Percentiles rank a stretch among this genome's conserved stretches.
These are phyloP conservation scores for Chaetoceros tenuissimus DNA, from an alignment of 108 stramenopile genomes.

Conservation along the genomic window DNA sequence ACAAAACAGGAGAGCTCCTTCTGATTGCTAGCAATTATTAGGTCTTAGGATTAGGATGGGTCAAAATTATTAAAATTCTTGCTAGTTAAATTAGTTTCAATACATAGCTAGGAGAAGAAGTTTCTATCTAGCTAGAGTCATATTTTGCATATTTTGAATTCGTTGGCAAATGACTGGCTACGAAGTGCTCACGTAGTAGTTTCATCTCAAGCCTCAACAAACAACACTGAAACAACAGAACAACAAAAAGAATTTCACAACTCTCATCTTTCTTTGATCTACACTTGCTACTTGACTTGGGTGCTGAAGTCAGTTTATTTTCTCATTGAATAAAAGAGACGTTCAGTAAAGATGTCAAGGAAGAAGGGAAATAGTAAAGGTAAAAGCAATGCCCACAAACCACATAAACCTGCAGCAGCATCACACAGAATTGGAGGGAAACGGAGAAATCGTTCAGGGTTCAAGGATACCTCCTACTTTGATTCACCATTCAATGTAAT, in stretches of 20 bases:
- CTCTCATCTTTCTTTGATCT: too few relatives aligned
- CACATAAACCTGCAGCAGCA: neutral
- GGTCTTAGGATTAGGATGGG: too few relatives aligned
- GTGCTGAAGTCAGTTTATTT: neutral
- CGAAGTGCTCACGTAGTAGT: too few relatives aligned
- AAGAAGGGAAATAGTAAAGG: neutral
- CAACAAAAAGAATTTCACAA: neutral
- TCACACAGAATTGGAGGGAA: neutral
- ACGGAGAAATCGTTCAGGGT: neutral
- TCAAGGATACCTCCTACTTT: neutral
- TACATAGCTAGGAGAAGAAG: too few relatives aligned
- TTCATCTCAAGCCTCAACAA: neutral
- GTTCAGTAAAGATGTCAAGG: neutral
- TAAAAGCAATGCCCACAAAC: neutral
- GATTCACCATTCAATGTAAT: neutral
- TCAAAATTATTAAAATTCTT: too few relatives aligned
- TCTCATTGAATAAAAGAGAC: neutral
- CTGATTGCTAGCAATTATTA: too few relatives aligned
- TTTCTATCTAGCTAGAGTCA: too few relatives aligned
- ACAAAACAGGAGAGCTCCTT: too few relatives aligned
- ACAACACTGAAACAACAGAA: neutral
- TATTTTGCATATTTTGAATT: too few relatives aligned
- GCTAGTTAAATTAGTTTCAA: too few relatives aligned
- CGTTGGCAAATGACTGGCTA: too few relatives aligned
- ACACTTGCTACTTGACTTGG: too few relatives aligned